These are phyloP conservation scores for Huntiella decipiens DNA, from an alignment of 2,329 filamentous ascomycete species.

Conservation along the genomic window DNA sequence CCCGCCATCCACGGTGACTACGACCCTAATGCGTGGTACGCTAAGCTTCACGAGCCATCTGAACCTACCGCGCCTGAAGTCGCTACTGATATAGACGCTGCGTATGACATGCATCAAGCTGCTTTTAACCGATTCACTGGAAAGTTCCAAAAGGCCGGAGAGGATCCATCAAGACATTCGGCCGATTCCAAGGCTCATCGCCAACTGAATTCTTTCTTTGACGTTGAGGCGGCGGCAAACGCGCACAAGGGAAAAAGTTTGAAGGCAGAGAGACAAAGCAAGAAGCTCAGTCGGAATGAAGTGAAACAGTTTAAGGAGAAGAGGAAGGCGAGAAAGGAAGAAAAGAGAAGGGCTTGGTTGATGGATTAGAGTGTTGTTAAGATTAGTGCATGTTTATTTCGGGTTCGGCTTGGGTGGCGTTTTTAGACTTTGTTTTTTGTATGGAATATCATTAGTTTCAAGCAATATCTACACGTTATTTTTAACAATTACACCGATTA, in stretches of 20 bases:
- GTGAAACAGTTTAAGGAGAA: constrained; percentile 86
- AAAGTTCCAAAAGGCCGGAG: constrained; percentile 50
- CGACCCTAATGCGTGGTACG: constrained; percentile 90
- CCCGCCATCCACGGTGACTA: constrained; percentile 92
- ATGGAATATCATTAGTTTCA: no score
- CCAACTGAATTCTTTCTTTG: constrained; percentile 89
- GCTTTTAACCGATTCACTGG: constrained; percentile 86
- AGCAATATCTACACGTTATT: constrained; percentile 1
- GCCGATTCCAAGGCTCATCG: constrained; percentile 74
- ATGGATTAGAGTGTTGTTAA: constrained; percentile 37
- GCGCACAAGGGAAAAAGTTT: constrained; percentile 76
- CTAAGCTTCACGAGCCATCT: constrained; percentile 30
- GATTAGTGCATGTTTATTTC: neutral
- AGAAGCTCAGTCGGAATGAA: constrained; percentile 70
- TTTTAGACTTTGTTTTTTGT: neutral
- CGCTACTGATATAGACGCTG: constrained; percentile 16
- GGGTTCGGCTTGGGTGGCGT: neutral
- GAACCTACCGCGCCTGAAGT: constrained; percentile 15
- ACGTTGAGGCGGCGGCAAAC: constrained; percentile 86
- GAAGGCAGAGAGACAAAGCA: constrained; percentile 72
- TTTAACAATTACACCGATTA: neutral
- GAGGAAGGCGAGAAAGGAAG: constrained; percentile 73
- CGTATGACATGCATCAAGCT: constrained; percentile 32
- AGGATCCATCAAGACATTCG: constrained; percentile 56
- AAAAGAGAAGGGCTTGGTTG: constrained; percentile 84